Conservation (phyloP, 768 basidiomycete genomes). For the Pisolithus marmoratus region DNA sequence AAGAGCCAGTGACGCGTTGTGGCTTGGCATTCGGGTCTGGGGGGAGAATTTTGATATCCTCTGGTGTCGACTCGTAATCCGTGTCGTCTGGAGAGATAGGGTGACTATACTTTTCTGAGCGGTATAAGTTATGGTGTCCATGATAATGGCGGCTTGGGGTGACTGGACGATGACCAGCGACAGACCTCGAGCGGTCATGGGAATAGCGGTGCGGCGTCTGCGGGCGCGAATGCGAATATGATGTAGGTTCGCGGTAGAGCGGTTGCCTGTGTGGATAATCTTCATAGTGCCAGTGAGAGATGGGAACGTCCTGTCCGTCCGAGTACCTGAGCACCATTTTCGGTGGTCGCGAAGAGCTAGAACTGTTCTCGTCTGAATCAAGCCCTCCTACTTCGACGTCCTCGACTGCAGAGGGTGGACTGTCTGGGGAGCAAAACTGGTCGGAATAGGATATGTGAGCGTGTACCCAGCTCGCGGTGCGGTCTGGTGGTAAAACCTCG, state of each 20-base stretch:
- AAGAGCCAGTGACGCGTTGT: slow-evolving; percentile 23
- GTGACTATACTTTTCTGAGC: slow-evolving; percentile 12
- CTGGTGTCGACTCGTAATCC: slow-evolving; percentile 35
- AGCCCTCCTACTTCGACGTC: slow-evolving; percentile 34
- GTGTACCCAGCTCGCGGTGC: slow-evolving; percentile 63
- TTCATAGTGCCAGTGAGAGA: slow-evolving; percentile 41
- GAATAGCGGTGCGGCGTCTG: slow-evolving; percentile 26
- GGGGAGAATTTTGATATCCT: slow-evolving; percentile 60
- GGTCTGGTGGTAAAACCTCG: slow-evolving; percentile 53
- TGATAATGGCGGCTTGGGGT: slow-evolving; percentile 16
- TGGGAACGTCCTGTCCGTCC: slow-evolving; percentile 61
- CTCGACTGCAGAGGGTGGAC: slow-evolving; percentile 41
- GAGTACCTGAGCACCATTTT: slow-evolving; percentile 66
- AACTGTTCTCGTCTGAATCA: slow-evolving; percentile 38
- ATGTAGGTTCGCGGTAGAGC: slow-evolving; percentile 19
- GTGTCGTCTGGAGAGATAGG: slow-evolving; percentile 11
- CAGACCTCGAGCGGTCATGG: slow-evolving; percentile 34
- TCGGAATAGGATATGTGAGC: slow-evolving; percentile 30
- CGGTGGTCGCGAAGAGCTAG: slow-evolving; percentile 53
- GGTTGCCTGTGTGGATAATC: slow-evolving; percentile 11
- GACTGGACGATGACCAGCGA: neutral
- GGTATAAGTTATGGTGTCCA: slow-evolving; percentile 10
- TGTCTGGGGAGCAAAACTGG: slow-evolving; percentile 53
- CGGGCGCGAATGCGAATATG: slow-evolving; percentile 21
- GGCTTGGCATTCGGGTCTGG: slow-evolving; percentile 37